A percentile compares a stretch with the other conserved stretches of the same genome.
Conservation (phyloP, 371 early-diverging fungal species). For the Capillidium rhysosporum region DNA sequence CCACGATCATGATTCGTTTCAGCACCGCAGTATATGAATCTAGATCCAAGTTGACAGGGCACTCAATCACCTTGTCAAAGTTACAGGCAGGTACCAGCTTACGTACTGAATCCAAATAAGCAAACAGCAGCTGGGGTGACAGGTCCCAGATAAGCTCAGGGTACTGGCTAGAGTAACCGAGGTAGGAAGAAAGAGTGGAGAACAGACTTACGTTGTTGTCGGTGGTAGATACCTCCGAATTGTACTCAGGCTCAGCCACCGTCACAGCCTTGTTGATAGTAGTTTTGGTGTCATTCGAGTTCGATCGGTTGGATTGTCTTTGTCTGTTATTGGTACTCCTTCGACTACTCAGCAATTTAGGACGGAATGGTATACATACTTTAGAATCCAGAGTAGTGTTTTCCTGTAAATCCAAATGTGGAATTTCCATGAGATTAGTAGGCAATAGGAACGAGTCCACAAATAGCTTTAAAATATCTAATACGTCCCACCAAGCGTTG, state of each 20-base stretch:
- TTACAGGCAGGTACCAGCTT: conserved; percentile 2
- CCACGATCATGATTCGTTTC: conserved; percentile 3
- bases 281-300: too few species aligned
- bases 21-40: background rate
- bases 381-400: background rate
- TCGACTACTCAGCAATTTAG: background rate
- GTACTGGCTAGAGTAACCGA: background rate
- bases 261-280: background rate
- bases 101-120: background rate
- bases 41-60: background rate
- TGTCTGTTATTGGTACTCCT: background rate
- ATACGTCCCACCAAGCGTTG: conserved; percentile 4
- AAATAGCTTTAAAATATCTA: conserved; percentile 1
- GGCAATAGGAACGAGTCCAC: conserved; percentile 4
- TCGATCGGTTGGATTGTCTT: background rate
- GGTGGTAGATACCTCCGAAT: background rate
- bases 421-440: background rate
- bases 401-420: background rate
- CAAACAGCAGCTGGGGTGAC: background rate
- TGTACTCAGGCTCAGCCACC: background rate
- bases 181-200: conserved; percentile 1
- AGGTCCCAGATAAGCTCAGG: conserved; percentile 5
- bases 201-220: background rate
- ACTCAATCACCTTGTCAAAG: background rate
- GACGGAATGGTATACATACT: background rate